Evolutionary conservation across 202 grass and related monocot species (phyloP), one percentile per base, ranked within the genome.

Genomic region (Dendrocalamus latiflorus): DNA sequence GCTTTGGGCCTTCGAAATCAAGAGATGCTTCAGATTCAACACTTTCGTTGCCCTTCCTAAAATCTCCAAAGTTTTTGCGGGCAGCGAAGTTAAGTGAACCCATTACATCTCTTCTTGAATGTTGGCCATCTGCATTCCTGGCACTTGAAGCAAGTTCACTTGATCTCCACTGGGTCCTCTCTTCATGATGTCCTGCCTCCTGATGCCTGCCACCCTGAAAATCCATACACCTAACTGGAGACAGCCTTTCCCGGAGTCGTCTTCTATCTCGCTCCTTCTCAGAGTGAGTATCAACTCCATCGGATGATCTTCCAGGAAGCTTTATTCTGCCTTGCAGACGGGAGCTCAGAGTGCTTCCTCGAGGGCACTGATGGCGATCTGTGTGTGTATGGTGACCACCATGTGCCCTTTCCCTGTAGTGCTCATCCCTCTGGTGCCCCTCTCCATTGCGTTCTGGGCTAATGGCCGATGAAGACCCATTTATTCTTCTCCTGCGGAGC

Each of bases 301-400:
- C 85, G 71, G 79, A 83, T 41, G 87, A 88, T 87, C 81, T 97
- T 83, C 70, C 30, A 86, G 92, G 92, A 75, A 97, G 88, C 65
- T 88, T 88, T 89, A 97, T 97, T 92, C 94, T 91, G 81, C 92
- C 88, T 72, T 84, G 81, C 28, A 97, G 80, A 60, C 94, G 91
- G 62, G 85, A 86, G 68, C 87, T 89, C 48, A 90, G n/a, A n/a
- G n/a, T 86, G 62, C 85, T 86, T 76, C 81, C 86, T 33, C 28
- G 76, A 56, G 42, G 67, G 43, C 67, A 43, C 62, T 67, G 79
- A 41, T 64, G 66, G 28, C 42, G 83, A 82, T 88, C 79, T 63
- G 53, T 84, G 15, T 65, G 79, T 6, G 47, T 57, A 69, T 82
- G 55, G n/a, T 85, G 86, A 66, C 57, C 84, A 76, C 45, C 57